phyloP scores from a whole-genome alignment of 2,329 filamentous ascomycete genomes.

The Dactylella cylindrospora region DNA sequence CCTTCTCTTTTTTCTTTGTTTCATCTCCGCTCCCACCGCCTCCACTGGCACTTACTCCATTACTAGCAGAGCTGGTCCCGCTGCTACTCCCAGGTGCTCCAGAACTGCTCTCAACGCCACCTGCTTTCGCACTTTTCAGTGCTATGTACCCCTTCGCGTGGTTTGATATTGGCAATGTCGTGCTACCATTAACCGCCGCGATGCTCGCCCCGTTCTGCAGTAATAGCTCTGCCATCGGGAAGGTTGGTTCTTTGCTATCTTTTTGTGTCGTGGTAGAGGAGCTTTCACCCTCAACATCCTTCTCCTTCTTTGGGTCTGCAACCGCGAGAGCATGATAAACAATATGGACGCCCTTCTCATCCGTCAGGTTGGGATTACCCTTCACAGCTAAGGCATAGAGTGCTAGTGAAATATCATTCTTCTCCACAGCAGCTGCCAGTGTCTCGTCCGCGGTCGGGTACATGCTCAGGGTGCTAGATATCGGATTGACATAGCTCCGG shows the following conservation, averaged over 20 bases:
- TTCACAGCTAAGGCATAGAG: slow-evolving; percentile 83
- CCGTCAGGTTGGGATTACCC: slow-evolving; percentile 82
- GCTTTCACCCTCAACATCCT: slow-evolving; percentile 38
- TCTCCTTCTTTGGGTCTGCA: slow-evolving; percentile 66
- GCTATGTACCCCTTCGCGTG: slow-evolving; percentile 83
- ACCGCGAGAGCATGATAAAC: slow-evolving; percentile 89
- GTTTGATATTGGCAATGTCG: slow-evolving; percentile 79
- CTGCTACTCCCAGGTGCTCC: slow-evolving; percentile 29
- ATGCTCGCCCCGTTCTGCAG: slow-evolving; percentile 93
- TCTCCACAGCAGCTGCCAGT: slow-evolving; percentile 87
- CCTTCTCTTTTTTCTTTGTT: slow-evolving; percentile 64
- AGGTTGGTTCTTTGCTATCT: slow-evolving; percentile 62
- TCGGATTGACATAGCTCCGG: slow-evolving; percentile 74
- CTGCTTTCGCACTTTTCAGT: slow-evolving; percentile 64
- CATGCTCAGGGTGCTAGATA: slow-evolving; percentile 72
- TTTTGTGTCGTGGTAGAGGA: slow-evolving; percentile 49
- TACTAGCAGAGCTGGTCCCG: neutral
- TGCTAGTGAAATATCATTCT: slow-evolving; percentile 90
- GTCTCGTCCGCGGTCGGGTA: slow-evolving; percentile 82
- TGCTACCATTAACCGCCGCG: slow-evolving; percentile 56
- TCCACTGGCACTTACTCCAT: slow-evolving; percentile 15
- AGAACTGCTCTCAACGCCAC: slow-evolving; percentile 51
- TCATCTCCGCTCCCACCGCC: slow-evolving; percentile 46
- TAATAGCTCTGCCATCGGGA: slow-evolving; percentile 86
- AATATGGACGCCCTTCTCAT: slow-evolving; percentile 82